Evolutionary conservation across 2,329 filamentous ascomycete genomes (phyloP), one percentile per base, ranked within the genome.

Genomic region (Elsinoe fawcettii): DNA sequence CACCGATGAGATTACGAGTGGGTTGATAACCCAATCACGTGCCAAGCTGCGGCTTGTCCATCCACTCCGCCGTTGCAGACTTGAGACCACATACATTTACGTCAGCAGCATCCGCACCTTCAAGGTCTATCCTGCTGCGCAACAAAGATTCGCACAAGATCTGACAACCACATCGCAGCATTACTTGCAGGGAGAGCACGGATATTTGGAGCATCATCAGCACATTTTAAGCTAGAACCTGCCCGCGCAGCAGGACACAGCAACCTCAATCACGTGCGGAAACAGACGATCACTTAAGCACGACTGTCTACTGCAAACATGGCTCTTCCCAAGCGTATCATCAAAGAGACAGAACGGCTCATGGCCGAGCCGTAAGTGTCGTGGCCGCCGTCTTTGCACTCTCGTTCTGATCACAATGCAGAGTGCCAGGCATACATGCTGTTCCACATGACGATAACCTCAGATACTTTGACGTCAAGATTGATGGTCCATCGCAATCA

Each of bases 311-410:
- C 56, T 22, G 46, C 55, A 27, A 62, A 60, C 60, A 80, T 79
- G 88, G 85, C 90, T 62, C 79, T 99, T 63, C 92, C 93, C 30
- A 99, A 99, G 80, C 82, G 93, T 70, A 99, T 99, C 69, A 82
- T 97, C 69, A 99, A 99, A 77, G 95, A 99, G 82, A 99, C 93
- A 18, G 92, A 99, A 77, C 86, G 93, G 69, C 82, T 99, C 65
- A 91, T 95, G 83, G 88, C 89, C 62, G 93, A 99, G 75, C 93
- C 93, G 90, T 96, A 81, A 74, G 88, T 53, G 16, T 23, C 12
- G 55, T 11, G 37, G 16, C 32, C 23, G 9, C 12, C 58, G 47
- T 30, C 27, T 32, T 18, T 49, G 11, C 62, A 56, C 51, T 32
- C 56, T 60, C 57, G 51, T 57, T 60, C 59, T 32, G 36, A 55